phyloP scores from a whole-genome alignment of 768 basidiomycete species.

The Suillus plorans region DNA sequence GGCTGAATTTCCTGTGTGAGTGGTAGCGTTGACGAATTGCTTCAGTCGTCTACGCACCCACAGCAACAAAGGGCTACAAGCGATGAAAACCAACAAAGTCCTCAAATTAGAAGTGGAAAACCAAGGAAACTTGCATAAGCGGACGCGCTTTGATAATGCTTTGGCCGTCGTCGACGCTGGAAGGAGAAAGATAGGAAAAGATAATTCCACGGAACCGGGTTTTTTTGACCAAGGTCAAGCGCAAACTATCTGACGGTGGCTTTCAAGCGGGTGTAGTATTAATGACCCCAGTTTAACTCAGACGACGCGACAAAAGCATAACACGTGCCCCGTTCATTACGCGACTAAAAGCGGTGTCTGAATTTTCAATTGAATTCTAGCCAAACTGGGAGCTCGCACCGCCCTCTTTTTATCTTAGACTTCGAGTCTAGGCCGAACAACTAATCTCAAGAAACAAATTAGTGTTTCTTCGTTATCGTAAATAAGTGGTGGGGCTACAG shows the following conservation, averaged over 20 bases:
- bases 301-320: slow-evolving; percentile 1
- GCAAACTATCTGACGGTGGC: not conserved
- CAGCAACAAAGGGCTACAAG: slow-evolving; percentile 20
- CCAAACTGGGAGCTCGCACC: not conserved
- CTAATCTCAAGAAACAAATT: not conserved
- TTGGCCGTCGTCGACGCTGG: not conserved
- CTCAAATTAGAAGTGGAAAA: slow-evolving; percentile 15
- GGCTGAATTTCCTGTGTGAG: not conserved
- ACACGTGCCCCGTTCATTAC: not conserved
- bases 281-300: not conserved
- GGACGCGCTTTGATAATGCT: slow-evolving; percentile 9
- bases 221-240: not conserved
- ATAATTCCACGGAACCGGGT: slow-evolving; percentile 11
- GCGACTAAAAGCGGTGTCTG: not conserved
- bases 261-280: not conserved
- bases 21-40: slow-evolving; percentile 12
- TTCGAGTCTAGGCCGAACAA: not conserved
- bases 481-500: not conserved
- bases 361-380: slow-evolving; percentile 2
- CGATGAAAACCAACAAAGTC: slow-evolving; percentile 15
- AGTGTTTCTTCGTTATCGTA: not conserved
- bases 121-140: slow-evolving; percentile 6
- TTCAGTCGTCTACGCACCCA: slow-evolving; percentile 12
- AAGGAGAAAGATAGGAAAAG: slow-evolving; percentile 5
- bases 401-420: not conserved